Conservation (phyloP, 345 rosid genomes). For the Erysimum cheiranthoides region DNA sequence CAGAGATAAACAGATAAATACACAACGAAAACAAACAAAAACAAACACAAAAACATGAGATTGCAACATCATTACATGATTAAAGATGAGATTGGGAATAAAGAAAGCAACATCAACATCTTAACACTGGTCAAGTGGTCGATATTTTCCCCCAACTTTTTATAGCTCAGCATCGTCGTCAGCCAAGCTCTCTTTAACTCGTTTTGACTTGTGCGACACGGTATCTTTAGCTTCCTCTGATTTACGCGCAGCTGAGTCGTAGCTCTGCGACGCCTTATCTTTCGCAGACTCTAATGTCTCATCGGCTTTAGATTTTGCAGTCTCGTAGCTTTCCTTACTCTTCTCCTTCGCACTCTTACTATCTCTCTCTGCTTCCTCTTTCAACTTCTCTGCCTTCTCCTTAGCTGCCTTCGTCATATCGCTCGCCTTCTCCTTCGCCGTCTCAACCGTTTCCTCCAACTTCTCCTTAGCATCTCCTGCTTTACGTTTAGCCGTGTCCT, state of each 20-base stretch:
- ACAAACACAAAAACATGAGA: background rate
- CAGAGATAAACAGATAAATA: background rate
- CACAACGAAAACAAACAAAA: constrained; percentile 2
- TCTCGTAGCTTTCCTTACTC: constrained; percentile 42
- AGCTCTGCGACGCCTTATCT: constrained; percentile 39
- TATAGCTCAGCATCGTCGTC: constrained; percentile 46
- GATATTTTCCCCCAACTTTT: background rate
- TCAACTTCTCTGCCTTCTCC: constrained; percentile 40
- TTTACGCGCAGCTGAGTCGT: constrained; percentile 37
- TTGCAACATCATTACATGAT: background rate
- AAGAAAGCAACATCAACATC: constrained; percentile 1
- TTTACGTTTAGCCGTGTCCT: constrained; percentile 39
- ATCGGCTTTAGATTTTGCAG: constrained; percentile 30
- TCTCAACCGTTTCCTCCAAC: constrained; percentile 39
- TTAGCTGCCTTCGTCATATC: constrained; percentile 40
- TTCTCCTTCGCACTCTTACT: constrained; percentile 32
- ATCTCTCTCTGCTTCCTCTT: constrained; percentile 38
- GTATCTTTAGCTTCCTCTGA: constrained; percentile 44
- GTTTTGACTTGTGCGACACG: constrained; percentile 37
- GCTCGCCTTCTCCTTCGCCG: constrained; percentile 43
- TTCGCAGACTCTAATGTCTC: constrained; percentile 42
- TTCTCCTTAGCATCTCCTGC: constrained; percentile 35
- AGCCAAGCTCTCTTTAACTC: constrained; percentile 37
- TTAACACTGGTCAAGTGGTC: background rate
- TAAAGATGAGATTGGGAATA: constrained; percentile 19